A percentile compares a stretch with the other conserved stretches of the same genome.
Conservation (phyloP, 192 early-diverging fungal species). For the Coemansia sp. region DNA sequence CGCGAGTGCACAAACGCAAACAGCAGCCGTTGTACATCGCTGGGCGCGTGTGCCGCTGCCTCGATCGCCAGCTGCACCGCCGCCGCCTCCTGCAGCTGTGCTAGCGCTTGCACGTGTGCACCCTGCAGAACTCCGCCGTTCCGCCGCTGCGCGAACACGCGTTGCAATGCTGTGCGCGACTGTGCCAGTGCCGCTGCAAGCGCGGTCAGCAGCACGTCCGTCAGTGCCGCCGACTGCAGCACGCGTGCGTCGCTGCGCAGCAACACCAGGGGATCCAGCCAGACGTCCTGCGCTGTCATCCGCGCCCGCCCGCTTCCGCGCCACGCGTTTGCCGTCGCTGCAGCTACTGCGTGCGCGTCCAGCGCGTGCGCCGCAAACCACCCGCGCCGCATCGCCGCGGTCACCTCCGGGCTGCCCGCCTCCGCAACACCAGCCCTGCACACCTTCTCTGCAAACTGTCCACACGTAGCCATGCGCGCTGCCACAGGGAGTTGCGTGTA, state of each 20-base stretch:
- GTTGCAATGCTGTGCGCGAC: conserved; percentile 46
- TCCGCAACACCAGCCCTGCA: conserved; percentile 20
- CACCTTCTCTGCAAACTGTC: conserved; percentile 20
- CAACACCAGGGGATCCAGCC: conserved; percentile 59
- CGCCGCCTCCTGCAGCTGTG: conserved; percentile 58
- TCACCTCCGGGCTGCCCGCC: conserved; percentile 12
- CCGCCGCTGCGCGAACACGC: conserved; percentile 34
- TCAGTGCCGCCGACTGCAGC: conserved; percentile 51
- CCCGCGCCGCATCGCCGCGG: conserved; percentile 28
- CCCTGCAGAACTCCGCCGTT: conserved; percentile 23
- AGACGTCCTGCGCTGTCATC: conserved; percentile 45
- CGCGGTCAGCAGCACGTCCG: conserved; percentile 34
- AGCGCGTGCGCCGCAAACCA: conserved; percentile 42
- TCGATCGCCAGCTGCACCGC: conserved; percentile 60
- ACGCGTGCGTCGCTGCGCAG: conserved; percentile 58
- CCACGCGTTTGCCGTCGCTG: conserved; percentile 39
- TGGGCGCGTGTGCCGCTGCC: conserved; percentile 9
- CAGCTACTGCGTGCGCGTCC: conserved; percentile 39
- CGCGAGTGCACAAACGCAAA: conserved; percentile 61
- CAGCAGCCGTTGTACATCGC: conserved; percentile 29
- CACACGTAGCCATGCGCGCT: conserved; percentile 36
- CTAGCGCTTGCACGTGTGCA: conserved; percentile 49
- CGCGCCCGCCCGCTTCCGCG: not conserved
- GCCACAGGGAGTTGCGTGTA: conserved; percentile 23
- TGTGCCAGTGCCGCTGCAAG: conserved; percentile 49